phyloP scores from a whole-genome alignment of 768 basidiomycete genomes.

The Coprinellus micaceus region DNA sequence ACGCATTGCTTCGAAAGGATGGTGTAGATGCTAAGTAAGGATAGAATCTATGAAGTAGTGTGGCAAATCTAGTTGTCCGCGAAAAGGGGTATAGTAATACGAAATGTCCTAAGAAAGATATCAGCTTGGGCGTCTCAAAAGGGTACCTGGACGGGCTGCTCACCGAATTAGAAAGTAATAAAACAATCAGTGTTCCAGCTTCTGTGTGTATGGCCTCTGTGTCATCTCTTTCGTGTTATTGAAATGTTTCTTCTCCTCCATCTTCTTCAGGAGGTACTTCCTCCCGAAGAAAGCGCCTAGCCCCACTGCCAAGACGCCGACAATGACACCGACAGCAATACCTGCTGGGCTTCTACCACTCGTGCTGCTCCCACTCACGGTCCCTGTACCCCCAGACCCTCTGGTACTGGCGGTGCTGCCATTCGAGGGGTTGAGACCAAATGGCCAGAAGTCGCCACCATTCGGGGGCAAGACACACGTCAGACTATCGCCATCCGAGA shows the following conservation, averaged over 20 bases:
- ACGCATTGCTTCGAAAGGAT: no score
- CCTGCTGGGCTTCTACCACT: constrained; percentile 41
- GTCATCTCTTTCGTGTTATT: constrained; percentile 14
- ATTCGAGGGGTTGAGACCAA: constrained; percentile 47
- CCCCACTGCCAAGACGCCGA: constrained; percentile 41
- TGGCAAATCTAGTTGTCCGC: no score
- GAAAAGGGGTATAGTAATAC: no score
- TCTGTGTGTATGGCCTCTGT: constrained; percentile 17
- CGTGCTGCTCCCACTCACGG: neutral
- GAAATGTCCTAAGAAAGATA: neutral
- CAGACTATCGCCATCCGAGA: constrained; percentile 52
- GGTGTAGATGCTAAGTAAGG: no score
- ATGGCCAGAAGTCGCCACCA: constrained; percentile 73
- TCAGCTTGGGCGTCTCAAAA: neutral
- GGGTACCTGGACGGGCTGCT: neutral
- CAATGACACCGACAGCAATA: constrained; percentile 49
- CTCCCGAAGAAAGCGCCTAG: constrained; percentile 45
- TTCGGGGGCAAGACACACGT: constrained; percentile 67
- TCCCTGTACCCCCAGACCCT: neutral
- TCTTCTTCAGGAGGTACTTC: constrained; percentile 40
- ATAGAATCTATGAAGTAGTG: no score
- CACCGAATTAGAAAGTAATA: neutral
- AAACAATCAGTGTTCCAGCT: constrained; percentile 19
- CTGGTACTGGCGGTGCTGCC: constrained; percentile 9
- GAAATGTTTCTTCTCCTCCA: constrained; percentile 19